Conservation (phyloP, 257 asterid species). For the Solanum acaule region DNA sequence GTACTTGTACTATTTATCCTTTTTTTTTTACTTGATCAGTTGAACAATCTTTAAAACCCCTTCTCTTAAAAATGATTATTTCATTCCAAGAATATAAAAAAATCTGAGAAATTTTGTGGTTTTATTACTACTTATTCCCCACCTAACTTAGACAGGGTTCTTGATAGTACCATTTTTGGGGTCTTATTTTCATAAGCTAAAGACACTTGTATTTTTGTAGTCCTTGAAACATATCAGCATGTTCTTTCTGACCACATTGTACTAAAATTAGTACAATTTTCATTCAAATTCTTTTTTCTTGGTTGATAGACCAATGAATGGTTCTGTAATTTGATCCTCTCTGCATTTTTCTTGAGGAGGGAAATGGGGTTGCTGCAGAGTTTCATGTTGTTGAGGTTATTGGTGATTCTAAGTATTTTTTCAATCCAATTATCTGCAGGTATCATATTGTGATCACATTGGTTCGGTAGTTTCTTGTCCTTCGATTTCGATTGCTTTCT, state of each 20-base stretch:
- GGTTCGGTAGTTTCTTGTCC: not conserved
- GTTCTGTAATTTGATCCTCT: slow-evolving; percentile 22
- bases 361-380: slow-evolving; percentile 43
- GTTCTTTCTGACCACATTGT: slow-evolving; percentile 19
- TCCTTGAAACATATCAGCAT: slow-evolving; percentile 19
- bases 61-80: slow-evolving; percentile 20
- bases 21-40: slow-evolving; percentile 22
- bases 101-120: not conserved
- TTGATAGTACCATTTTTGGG: slow-evolving; percentile 24
- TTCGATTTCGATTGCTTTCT: too few species aligned
- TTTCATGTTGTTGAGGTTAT: slow-evolving; percentile 17
- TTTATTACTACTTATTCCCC: not conserved
- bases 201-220: slow-evolving; percentile 7
- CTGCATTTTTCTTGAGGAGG: slow-evolving; percentile 4
- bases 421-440: slow-evolving; percentile 64
- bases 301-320: slow-evolving; percentile 10
- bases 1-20: not conserved
- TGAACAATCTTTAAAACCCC: slow-evolving; percentile 8
- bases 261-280: slow-evolving; percentile 1
- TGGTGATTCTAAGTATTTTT: slow-evolving; percentile 22
- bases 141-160: not conserved
- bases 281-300: slow-evolving; percentile 4
- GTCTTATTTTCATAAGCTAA: slow-evolving; percentile 12
- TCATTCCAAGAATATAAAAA: slow-evolving; percentile 13
- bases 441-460: slow-evolving; percentile 16